Evolutionary conservation across 2,329 filamentous ascomycete genomes (phyloP).

Genomic region (Colletotrichum agaves): DNA sequence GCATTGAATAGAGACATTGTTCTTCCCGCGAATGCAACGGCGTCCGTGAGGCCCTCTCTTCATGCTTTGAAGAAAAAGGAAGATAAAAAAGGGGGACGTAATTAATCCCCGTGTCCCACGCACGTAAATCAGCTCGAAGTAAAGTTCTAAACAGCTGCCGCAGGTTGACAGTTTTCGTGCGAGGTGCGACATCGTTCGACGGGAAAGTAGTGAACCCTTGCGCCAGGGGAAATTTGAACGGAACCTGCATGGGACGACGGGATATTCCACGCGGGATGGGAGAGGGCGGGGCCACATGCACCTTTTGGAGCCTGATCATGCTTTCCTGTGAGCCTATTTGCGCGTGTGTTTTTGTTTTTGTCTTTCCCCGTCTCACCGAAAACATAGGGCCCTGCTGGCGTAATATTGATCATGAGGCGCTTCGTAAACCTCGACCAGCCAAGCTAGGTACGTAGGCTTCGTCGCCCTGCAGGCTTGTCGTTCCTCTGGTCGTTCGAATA

Average conservation of each 20-base stretch:
- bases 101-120: conserved; percentile 9
- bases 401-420: background rate
- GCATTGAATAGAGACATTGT: background rate
- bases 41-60: background rate
- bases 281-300: background rate
- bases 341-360: too few relatives aligned
- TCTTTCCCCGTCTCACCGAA: conserved; percentile 2
- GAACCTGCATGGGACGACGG: background rate
- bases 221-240: background rate
- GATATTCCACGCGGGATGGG: background rate
- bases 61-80: background rate
- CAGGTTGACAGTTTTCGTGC: background rate
- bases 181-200: background rate
- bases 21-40: background rate
- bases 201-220: conserved; percentile 4
- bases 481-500: too few relatives aligned
- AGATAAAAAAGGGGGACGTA: background rate
- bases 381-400: background rate
- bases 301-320: conserved; percentile 1
- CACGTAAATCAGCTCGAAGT: background rate
- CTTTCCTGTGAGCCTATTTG: background rate
- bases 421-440: too few relatives aligned
- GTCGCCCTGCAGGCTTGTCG: too few relatives aligned
- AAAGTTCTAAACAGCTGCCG: background rate
- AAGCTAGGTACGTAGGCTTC: too few relatives aligned